Evolutionary conservation across 2,329 filamentous ascomycete genomes (phyloP).

Genomic region (Pseudogymnoascus sp.): DNA sequence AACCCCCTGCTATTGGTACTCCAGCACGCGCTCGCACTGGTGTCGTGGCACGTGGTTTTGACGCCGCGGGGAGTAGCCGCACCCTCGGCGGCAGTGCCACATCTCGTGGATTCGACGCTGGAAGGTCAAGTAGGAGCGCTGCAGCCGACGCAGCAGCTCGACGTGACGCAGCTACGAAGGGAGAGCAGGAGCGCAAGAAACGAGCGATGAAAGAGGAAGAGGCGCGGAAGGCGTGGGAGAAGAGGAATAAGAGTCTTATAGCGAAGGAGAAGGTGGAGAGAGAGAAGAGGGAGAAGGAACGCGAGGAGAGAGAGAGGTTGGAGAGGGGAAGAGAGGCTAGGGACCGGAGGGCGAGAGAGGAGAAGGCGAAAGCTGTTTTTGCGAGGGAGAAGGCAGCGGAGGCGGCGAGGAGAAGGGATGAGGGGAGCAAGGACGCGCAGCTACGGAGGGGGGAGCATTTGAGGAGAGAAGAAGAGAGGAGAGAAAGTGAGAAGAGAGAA

Average conservation of each 20-base stretch:
- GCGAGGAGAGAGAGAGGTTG: not conserved
- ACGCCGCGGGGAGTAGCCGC: not conserved
- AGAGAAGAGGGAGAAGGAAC: not conserved
- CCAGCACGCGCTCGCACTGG: not conserved
- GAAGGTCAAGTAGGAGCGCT: not conserved
- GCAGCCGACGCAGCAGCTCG: not conserved
- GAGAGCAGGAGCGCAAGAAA: not conserved
- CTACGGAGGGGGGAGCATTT: not conserved
- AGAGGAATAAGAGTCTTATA: not conserved
- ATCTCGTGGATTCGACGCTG: not conserved
- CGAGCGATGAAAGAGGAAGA: not conserved
- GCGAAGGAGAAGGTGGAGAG: not conserved
- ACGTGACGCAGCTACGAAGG: not conserved
- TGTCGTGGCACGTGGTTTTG: not conserved
- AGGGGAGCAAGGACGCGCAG: not conserved
- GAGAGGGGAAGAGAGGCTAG: not conserved
- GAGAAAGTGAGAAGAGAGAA: not conserved
- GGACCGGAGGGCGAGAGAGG: not conserved
- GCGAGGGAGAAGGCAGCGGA: not conserved
- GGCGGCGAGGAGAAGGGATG: not conserved
- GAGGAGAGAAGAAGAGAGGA: not conserved
- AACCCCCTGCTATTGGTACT: not conserved
- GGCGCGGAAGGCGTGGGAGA: not conserved
- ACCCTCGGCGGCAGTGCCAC: not conserved
- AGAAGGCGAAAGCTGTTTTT: not conserved